Evolutionary conservation across 495 filamentous ascomycete genomes (phyloP).

Genomic region (Hypoxylon subgilvum): DNA sequence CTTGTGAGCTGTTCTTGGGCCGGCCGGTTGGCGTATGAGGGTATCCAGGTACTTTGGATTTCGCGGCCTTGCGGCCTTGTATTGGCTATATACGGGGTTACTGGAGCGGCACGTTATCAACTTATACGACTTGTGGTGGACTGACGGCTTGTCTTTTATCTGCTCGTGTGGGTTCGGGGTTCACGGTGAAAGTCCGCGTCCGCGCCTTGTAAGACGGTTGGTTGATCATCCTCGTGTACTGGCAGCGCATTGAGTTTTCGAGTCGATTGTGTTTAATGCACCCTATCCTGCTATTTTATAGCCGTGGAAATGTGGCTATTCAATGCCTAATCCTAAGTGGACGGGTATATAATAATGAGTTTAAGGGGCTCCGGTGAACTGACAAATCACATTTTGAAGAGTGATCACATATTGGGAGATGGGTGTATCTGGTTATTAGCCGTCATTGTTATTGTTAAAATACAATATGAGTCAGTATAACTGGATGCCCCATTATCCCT

Average conservation of each 20-base stretch:
- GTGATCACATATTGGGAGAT: no score
- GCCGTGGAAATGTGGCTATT: neutral
- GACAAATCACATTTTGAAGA: no score
- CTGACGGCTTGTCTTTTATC: no score
- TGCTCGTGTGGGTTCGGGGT: no score
- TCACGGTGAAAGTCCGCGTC: no score
- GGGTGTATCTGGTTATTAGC: neutral
- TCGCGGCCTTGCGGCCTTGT: neutral
- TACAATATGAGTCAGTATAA: no score
- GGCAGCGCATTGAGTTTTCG: neutral
- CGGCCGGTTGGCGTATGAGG: conserved; percentile 6
- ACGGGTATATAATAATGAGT: no score
- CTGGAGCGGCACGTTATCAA: neutral
- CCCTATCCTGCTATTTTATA: no score
- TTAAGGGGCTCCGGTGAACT: no score
- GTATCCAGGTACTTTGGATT: neutral
- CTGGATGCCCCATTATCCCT: no score
- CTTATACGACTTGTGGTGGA: no score
- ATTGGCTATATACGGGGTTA: neutral
- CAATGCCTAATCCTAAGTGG: neutral
- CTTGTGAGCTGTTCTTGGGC: conserved; percentile 11
- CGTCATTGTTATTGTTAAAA: neutral
- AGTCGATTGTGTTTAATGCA: neutral
- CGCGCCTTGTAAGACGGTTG: neutral
- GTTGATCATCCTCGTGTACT: neutral